Conservation (phyloP, 2,329 filamentous ascomycete species). For the Neopestalotiopsis clavispora region DNA sequence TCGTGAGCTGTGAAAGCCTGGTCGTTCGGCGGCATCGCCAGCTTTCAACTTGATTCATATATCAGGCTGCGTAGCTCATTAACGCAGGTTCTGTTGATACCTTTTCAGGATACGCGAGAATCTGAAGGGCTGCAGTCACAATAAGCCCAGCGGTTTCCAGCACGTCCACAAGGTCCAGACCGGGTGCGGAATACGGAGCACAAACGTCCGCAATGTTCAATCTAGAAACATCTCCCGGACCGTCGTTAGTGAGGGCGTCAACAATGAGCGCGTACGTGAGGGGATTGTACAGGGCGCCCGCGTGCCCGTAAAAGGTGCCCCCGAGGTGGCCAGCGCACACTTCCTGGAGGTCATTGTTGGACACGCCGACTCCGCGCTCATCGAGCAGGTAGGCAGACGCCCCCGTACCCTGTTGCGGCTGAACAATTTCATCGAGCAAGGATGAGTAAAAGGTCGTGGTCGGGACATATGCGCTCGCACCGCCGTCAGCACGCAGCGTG, state of each 20-base stretch:
- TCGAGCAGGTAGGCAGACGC: slow-evolving; percentile 51
- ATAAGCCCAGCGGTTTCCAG: slow-evolving; percentile 15
- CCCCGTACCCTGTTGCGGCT: slow-evolving; percentile 49
- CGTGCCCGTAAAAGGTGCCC: slow-evolving; percentile 31
- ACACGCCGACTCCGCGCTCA: slow-evolving; percentile 44
- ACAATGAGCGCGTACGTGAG: slow-evolving; percentile 18
- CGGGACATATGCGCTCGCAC: slow-evolving; percentile 57
- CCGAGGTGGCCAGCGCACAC: slow-evolving; percentile 45
- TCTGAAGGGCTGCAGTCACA: not conserved
- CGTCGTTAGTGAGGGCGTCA: slow-evolving; percentile 12
- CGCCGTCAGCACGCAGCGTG: slow-evolving; percentile 45
- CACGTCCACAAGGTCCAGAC: slow-evolving; percentile 13
- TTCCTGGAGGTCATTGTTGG: slow-evolving; percentile 52
- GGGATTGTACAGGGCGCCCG: slow-evolving; percentile 17
- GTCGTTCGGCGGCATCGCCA: not conserved
- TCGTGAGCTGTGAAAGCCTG: too few species aligned
- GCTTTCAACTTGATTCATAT: not conserved
- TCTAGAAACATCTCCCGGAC: not conserved
- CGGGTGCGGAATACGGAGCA: slow-evolving; percentile 6
- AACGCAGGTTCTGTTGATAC: not conserved
- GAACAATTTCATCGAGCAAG: slow-evolving; percentile 53
- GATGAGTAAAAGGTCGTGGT: slow-evolving; percentile 57
- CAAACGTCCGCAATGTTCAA: slow-evolving; percentile 14
- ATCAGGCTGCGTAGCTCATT: slow-evolving; percentile 11
- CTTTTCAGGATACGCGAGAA: slow-evolving; percentile 16